Evolutionary conservation across 2,329 filamentous ascomycete species (phyloP).

Genomic region (Xenosphaeropsis pyriputrescens): DNA sequence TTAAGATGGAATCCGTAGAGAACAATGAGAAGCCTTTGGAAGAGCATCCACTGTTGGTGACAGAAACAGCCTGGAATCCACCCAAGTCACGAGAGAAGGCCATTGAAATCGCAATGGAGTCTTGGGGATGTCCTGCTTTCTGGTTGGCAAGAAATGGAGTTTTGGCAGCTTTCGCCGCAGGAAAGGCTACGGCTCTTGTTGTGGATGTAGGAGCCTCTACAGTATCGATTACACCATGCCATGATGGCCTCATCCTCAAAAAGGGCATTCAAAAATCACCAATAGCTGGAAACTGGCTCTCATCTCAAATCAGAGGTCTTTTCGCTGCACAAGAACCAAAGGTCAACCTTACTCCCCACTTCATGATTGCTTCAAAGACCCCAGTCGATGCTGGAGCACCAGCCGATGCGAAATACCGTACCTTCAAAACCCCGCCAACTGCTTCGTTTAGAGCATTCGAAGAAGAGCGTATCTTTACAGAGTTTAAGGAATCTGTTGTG

Average conservation of each 20-base stretch:
- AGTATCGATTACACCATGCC: constrained; percentile 78
- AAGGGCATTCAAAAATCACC: constrained; percentile 77
- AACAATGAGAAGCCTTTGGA: constrained; percentile 63
- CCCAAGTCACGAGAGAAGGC: constrained; percentile 81
- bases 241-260: constrained; percentile 89
- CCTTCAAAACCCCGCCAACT: constrained; percentile 45
- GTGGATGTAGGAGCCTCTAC: constrained; percentile 83
- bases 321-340: constrained; percentile 57
- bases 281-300: constrained; percentile 80
- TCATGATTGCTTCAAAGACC: constrained; percentile 74
- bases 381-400: constrained; percentile 76
- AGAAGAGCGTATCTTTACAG: constrained; percentile 83
- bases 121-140: constrained; percentile 89
- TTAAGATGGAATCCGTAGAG: constrained; percentile 41
- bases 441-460: constrained; percentile 69
- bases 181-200: constrained; percentile 85
- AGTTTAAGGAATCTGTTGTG: constrained; percentile 96
- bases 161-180: constrained; percentile 78
- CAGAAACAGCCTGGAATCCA: constrained; percentile 86
- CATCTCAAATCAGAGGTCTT: constrained; percentile 70
- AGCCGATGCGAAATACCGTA: constrained; percentile 60
- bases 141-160: constrained; percentile 85
- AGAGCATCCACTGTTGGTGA: constrained; percentile 86
- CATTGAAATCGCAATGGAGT: constrained; percentile 94
- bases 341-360: constrained; percentile 69